Evolutionary conservation across 164 flowering plant species (phyloP).

Genomic region (Euptelea pleiosperma): DNA sequence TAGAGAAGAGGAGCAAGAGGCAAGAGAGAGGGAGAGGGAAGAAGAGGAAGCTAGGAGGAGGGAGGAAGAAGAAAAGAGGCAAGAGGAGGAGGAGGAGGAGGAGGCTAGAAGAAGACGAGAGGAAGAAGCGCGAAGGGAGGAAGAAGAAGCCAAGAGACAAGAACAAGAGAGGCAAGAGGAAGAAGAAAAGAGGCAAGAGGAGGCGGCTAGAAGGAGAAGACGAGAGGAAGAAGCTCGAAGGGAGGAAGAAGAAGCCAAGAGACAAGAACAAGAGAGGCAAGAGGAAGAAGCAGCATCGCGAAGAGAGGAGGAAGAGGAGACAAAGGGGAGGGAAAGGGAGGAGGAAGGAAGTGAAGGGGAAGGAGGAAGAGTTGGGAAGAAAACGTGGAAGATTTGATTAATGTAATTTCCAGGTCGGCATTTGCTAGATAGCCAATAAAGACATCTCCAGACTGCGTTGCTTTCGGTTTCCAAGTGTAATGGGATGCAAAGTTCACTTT

Average conservation of each 20-base stretch:
- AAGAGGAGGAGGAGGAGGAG: constrained; percentile 1
- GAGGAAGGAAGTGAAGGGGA: constrained; percentile 3
- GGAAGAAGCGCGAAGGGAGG: constrained; percentile 1
- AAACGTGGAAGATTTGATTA: constrained; percentile 1
- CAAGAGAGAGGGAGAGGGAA: constrained; percentile 9
- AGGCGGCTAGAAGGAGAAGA: not conserved
- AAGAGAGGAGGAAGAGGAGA: constrained; percentile 1
- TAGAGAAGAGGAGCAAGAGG: constrained; percentile 14
- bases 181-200: constrained; percentile 4
- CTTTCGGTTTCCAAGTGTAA: no score
- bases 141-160: constrained; percentile 10
- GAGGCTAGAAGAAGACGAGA: constrained; percentile 4
- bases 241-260: not conserved
- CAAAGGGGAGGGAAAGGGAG: not conserved
- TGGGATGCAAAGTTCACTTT: no score
- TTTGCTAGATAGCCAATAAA: no score
- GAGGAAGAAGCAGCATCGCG: constrained; percentile 5
- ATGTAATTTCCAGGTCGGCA: no score
- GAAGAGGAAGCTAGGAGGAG: constrained; percentile 18
- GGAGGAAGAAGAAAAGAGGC: constrained; percentile 16
- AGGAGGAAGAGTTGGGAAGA: constrained; percentile 1
- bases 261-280: constrained; percentile 1
- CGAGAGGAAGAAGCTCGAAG: constrained; percentile 5
- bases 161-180: constrained; percentile 7
- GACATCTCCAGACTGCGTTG: no score